Base-by-base conservation (phyloP, 2,329 filamentous ascomycete genomes). In the Exophiala xenobiotica region DNA sequence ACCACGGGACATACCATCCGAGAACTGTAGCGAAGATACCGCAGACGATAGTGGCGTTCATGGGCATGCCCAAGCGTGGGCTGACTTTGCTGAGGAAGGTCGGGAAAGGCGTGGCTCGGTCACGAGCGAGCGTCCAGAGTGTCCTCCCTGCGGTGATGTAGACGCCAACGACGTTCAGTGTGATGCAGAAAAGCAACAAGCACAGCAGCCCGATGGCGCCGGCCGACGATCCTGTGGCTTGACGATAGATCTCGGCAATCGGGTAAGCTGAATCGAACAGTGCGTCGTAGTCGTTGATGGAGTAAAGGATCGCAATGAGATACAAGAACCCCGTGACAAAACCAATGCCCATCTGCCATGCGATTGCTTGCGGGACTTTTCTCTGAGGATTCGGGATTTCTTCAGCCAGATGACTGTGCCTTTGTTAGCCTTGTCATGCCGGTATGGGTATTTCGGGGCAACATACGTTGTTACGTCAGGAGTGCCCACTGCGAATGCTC, bases 401-500 rank as follows among this genome's bases (percentile, higher is more conserved):
- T 16, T 88, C 80, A 38, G 80, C 80, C 63, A 82, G 87, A 53
- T 62, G 82, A 33, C 86, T 51, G 7, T 29, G 27, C 7, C n/a
- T n/a, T n/a, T n/a, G n/a, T n/a, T n/a, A n/a, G n/a, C n/a, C n/a
- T n/a, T n/a, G n/a, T n/a, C n/a, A n/a, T n/a, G n/a, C n/a, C n/a
- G n/a, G n/a, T n/a, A n/a, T n/a, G n/a, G n/a, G n/a, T 12, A 22
- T 14, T 40, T 11, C 3, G 18, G 12, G 64, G 63, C 87, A 84
- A 1, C n/a, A n/a, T n/a, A n/a, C n/a, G 79, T 79, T 1, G 82
- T 79, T 41, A 80, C 80, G 62, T 88, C 85, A 0, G 83, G 80
- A 1, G 81, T 80, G 4, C 85, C 86, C 12, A 88, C 80, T 40
- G 80, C 79, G 63, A 81, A 88, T 2, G 85, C 85, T 8, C 83